A percentile compares a stretch with the other conserved stretches of the same genome.
These are phyloP conservation scores for Tetraselmis chui DNA, from an alignment of 139 green algal species.

Conservation along the genomic window DNA sequence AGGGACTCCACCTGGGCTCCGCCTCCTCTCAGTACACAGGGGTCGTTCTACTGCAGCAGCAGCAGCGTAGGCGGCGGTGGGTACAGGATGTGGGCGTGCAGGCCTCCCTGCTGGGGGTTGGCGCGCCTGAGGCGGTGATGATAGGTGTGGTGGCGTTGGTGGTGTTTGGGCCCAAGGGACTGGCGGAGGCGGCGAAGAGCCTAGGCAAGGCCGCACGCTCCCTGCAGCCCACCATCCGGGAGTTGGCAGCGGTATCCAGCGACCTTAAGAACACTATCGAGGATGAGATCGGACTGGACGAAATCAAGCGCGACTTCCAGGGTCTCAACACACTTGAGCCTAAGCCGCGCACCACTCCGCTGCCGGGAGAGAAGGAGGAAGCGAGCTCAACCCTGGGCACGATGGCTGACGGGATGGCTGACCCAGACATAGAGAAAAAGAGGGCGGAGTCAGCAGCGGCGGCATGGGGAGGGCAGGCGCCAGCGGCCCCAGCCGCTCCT, in stretches of 20 bases:
- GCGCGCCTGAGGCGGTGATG: conserved; percentile 91
- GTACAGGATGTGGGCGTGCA: not conserved
- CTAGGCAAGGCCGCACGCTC: conserved; percentile 69
- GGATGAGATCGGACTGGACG: conserved; percentile 90
- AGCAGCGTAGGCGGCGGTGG: not conserved
- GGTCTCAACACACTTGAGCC: not conserved
- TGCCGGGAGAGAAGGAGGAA: not conserved
- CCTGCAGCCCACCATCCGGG: conserved; percentile 92
- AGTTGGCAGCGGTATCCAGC: conserved; percentile 75
- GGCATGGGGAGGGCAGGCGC: conserved; percentile 56
- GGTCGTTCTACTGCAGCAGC: not conserved
- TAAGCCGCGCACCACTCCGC: conserved; percentile 3
- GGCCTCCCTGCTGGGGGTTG: conserved; percentile 86
- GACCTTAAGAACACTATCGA: conserved; percentile 89
- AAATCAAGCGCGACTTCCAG: conserved; percentile 64
- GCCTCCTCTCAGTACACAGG: not conserved
- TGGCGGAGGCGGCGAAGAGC: conserved; percentile 90
- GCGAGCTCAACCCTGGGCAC: not conserved
- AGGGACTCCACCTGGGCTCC: not conserved
- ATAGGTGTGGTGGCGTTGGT: conserved; percentile 95
- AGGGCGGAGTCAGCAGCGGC: conserved; percentile 55
- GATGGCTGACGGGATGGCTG: conserved; percentile 9
- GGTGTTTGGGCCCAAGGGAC: conserved; percentile 96
- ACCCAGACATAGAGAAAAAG: conserved; percentile 78
- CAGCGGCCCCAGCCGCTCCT: not conserved